phyloP scores from a whole-genome alignment of 2,329 filamentous ascomycete species.

The Aspergillus piperis region DNA sequence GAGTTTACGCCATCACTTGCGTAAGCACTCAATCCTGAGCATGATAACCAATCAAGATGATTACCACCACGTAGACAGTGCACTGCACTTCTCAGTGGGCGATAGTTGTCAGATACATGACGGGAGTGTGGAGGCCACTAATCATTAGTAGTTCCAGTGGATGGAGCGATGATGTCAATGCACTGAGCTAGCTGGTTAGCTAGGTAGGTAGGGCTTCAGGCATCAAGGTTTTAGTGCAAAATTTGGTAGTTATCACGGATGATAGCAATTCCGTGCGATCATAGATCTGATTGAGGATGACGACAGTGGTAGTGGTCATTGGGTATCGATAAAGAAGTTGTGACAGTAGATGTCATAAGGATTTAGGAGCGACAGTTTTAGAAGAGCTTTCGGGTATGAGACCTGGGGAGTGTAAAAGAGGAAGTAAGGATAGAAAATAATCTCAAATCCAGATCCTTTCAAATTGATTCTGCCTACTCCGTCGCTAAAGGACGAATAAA shows the following conservation, averaged over 20 bases:
- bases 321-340: too few species aligned
- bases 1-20: not conserved
- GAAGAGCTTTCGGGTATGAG: not conserved
- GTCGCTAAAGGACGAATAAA: constrained; percentile 1
- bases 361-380: not conserved
- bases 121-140: not conserved
- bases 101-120: too few species aligned
- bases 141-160: not conserved
- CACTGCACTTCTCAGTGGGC: too few species aligned
- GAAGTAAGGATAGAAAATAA: not conserved
- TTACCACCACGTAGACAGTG: not conserved
- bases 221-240: too few species aligned
- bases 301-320: too few species aligned
- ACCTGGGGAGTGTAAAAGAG: not conserved
- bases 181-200: not conserved
- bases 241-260: too few species aligned
- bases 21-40: not conserved
- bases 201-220: too few species aligned
- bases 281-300: too few species aligned
- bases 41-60: not conserved
- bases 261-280: too few species aligned
- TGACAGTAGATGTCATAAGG: too few species aligned
- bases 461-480: constrained; percentile 9
- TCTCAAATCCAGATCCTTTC: not conserved
- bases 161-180: not conserved